Evolutionary conservation across 2,329 filamentous ascomycete genomes (phyloP), one percentile per base, ranked within the genome.

Genomic region (Colletotrichum sp.): DNA sequence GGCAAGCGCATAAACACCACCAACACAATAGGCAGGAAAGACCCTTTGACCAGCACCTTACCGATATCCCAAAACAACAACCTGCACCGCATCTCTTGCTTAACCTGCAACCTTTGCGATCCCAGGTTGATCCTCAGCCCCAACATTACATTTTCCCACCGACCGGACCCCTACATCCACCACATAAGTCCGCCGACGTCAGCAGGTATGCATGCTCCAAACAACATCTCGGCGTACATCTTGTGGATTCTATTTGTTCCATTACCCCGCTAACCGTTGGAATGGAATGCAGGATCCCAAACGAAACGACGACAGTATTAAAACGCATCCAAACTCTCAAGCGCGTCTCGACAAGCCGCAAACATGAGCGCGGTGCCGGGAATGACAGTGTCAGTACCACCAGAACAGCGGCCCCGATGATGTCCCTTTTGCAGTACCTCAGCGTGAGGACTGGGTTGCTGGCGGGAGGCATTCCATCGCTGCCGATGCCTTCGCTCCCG

Each of bases 211-310:
- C 71, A 71, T 59, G 67, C 32, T 24, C 21, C 24, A 18, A 57
- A 18, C 44, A 65, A 65, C 64, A 24, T 60, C 57, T 68, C 67
- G 36, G 59, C 55, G 55, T 24, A 44, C 8, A 28, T 60, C 36
- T 67, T 24, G 24, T 26, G 60, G 44, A 62, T 44, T 75, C 62
- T 72, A 63, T 55, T n/a, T 76, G 71, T 75, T 64, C 72, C 78
- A 85, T 86, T 84, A 83, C 84, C 84, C 83, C 82, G 85, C 85
- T 86, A 85, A 86, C 85, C 77, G 71, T 76, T 84, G 85, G 85
- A 86, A 86, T 86, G 84, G 78, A 83, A 79, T 71, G 59, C 73
- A 26, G 57, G 30, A 68, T 62, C 63, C 49, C 59, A 60, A 32
- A 34, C 59, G 44, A 63, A 63, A 36, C 67, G 36, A 77, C 62